These are phyloP conservation scores for Amniculicola lignicola DNA, from an alignment of 495 filamentous ascomycete species.

Conservation along the genomic window DNA sequence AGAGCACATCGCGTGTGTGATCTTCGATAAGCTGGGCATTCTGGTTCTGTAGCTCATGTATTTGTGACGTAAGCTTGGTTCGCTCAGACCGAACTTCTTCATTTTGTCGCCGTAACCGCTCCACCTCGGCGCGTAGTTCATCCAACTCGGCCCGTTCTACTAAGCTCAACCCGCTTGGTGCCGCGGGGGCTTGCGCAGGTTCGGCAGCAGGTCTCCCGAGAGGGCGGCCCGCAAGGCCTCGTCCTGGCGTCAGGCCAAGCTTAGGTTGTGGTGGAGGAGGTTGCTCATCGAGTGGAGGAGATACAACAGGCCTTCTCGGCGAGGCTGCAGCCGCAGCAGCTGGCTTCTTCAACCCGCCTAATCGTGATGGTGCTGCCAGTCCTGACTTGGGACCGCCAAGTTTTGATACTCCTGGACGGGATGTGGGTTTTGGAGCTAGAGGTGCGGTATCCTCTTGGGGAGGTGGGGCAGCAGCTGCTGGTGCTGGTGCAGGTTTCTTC, in stretches of 20 bases:
- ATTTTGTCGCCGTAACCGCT: conserved; percentile 63
- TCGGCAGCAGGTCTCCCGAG: conserved; percentile 68
- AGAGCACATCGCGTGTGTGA: conserved; percentile 89
- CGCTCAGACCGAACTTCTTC: conserved; percentile 77
- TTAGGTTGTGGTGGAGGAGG: conserved; percentile 61
- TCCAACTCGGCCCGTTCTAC: conserved; percentile 86
- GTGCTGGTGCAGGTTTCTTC: conserved; percentile 54
- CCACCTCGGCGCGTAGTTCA: conserved; percentile 78
- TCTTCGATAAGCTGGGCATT: conserved; percentile 97
- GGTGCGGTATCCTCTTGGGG: conserved; percentile 49
- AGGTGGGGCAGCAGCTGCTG: conserved; percentile 53
- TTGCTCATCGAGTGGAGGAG: conserved; percentile 56
- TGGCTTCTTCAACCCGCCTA: conserved; percentile 53
- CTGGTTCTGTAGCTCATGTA: conserved; percentile 87
- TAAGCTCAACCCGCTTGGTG: conserved; percentile 54
- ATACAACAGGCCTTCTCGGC: conserved; percentile 54
- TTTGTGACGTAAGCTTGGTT: conserved; percentile 67
- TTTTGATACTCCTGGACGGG: conserved; percentile 59
- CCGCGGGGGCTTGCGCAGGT: conserved; percentile 40
- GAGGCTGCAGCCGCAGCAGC: conserved; percentile 38
- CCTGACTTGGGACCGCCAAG: conserved; percentile 65
- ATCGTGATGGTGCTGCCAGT: conserved; percentile 52
- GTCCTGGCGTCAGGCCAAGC: conserved; percentile 61
- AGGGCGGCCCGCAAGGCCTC: conserved; percentile 80
- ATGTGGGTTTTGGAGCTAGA: conserved; percentile 56